Evolutionary conservation across 2,329 filamentous ascomycete species (phyloP), one percentile per base, ranked within the genome.

Genomic region (Intubia oerlemansii): DNA sequence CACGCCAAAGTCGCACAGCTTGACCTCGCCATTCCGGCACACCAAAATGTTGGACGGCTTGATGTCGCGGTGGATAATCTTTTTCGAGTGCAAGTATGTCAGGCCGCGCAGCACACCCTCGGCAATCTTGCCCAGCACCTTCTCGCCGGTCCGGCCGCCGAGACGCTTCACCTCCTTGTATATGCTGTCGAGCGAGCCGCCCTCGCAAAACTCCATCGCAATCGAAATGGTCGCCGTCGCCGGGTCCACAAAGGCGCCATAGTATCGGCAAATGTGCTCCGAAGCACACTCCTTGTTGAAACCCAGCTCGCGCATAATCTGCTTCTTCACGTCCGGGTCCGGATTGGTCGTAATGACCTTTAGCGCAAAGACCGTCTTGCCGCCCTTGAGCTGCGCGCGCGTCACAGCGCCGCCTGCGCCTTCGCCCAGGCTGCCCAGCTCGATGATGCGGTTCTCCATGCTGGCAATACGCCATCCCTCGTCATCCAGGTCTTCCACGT

Each of bases 331-430:
- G 46, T 93, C 85, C 10, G 88, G 85, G 42, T 98, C 88, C 3
- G 88, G 88, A 47, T 95, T 91, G 19, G 88, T 93, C 3, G 88
- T 98, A 47, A 98, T 98, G 44, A 98, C 77, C 72, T 98, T 98
- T 30, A 98, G 55, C 7, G 88, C 88, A 57, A 98, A 98, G 7
- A 93, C 66, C 0, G 81, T 93, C 55, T 90, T 92, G 35, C 82
- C 84, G 22, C 77, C 81, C 48, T 81, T 85, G 38, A 98, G 61
- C 49, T 73, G 75, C 50, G 82, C 91, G 44, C 76, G 72, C 15
- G 85, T 98, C 28, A 98, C 88, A 6, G 88, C 88, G 45, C 88
- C 88, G 38, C 88, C 88, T 27, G 88, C 88, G 41, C 88, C 88
- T 50, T 98, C 88, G 32, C 88, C 88, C 24, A 98, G 54, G 43